phyloP scores from a whole-genome alignment of 495 filamentous ascomycete species.

The Penicillium dipodomyicola region DNA sequence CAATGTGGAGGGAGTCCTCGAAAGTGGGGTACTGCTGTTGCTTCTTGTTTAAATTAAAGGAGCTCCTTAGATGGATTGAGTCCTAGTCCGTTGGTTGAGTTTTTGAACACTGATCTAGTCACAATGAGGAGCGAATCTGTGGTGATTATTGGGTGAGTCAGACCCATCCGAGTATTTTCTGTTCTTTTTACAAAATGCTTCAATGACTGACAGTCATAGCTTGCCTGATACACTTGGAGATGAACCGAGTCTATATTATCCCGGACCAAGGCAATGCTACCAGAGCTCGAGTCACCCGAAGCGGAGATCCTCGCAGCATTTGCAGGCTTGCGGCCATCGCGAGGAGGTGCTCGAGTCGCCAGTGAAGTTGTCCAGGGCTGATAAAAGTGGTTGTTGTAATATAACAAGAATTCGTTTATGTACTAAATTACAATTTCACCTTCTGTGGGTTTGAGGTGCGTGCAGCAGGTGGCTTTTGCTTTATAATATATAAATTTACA shows the following conservation, averaged over 20 bases:
- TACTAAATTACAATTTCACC: no score
- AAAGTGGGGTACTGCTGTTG: neutral
- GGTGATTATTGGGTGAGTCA: slow-evolving; percentile 24
- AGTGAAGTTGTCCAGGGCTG: slow-evolving; percentile 12
- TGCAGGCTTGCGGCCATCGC: slow-evolving; percentile 30
- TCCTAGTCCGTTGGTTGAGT: neutral
- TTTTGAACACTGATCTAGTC: neutral
- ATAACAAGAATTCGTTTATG: no score
- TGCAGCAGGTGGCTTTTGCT: no score
- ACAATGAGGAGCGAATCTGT: slow-evolving; percentile 19
- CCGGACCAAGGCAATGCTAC: slow-evolving; percentile 22
- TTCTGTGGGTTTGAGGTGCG: no score
- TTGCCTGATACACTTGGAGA: slow-evolving; percentile 3
- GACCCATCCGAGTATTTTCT: neutral
- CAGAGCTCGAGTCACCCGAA: slow-evolving; percentile 15
- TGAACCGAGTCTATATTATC: slow-evolving; percentile 31
- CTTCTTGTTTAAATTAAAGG: neutral
- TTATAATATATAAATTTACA: neutral
- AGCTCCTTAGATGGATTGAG: neutral
- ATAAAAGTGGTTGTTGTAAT: no score
- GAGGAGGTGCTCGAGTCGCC: slow-evolving; percentile 28
- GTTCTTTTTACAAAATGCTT: neutral
- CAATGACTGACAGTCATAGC: neutral
- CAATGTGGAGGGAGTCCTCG: neutral
- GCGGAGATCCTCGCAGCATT: slow-evolving; percentile 23